Base-by-base conservation (phyloP, 2,329 filamentous ascomycete genomes). In the Monosporascus sp. region DNA sequence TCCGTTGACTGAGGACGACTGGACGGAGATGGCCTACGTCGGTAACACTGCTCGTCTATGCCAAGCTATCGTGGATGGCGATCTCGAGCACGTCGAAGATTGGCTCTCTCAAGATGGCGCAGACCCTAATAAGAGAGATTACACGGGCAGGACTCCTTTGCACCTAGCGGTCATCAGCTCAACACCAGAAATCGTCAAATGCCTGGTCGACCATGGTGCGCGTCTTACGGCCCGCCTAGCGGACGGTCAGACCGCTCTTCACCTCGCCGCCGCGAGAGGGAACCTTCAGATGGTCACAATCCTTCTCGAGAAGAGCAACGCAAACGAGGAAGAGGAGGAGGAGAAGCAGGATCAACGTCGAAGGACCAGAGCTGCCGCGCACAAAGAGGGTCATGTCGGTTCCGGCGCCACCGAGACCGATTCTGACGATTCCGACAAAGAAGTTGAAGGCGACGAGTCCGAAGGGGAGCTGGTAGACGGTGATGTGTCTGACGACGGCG, bases 11-110 rank as follows among this genome's bases (percentile, higher is more conserved):
- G 85, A 90, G 43, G 79, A 89, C 49, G 89, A 94, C 64, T 95
- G 90, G 89, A 94, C 90, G 1, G 88, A 92, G 59, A 94, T 95
- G 89, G 89, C 90, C 0, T 96, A 95, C 60, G 79, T 95, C 37
- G 88, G 89, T 11, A 89, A 91, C 59, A 92, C 89, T 1, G 84
- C 83, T 38, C 77, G 81, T 17, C 77, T 96, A 2, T 95, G 89
- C 63, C 87, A 91, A 64, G 90, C 88, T 1, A 95, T 96, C 53
- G 83, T 92, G 4, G 85, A 91, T 60, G 76, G 80, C 2, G 86
- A 95, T 67, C 60, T 87, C 3, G 84, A 89, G 38, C 79, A 83
- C 57, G 87, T 95, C 3, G 70, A 82, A 60, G 81, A 85, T 59
- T 95, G 89, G 86, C 76, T 83, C 24, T 71, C 75, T 5, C 82